These are phyloP conservation scores for Medicago arabica DNA, from an alignment of 306 rosid species.

Conservation along the genomic window DNA sequence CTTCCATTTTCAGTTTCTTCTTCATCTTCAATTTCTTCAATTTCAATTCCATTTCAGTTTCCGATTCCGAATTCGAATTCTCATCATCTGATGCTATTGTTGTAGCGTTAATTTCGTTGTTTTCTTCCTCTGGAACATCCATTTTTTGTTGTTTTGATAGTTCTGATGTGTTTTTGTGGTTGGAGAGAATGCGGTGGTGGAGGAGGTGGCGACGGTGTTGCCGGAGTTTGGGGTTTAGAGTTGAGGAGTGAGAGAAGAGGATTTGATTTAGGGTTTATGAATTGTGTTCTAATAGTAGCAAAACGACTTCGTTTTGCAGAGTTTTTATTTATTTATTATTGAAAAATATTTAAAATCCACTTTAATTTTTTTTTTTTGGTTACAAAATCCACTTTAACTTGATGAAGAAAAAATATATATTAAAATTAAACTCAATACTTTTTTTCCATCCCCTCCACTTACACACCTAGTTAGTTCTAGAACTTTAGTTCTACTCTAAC, in stretches of 20 bases:
- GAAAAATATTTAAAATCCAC: too few relatives aligned
- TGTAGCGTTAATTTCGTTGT: slow-evolving; percentile 4
- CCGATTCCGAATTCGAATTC: background rate
- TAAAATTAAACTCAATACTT: too few relatives aligned
- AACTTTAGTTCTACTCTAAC: too few relatives aligned
- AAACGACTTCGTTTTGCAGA: too few relatives aligned
- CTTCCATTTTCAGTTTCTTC: slow-evolving; percentile 56
- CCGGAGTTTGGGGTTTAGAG: background rate
- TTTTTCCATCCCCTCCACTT: too few relatives aligned
- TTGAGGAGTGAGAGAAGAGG: background rate
- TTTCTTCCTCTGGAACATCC: slow-evolving; percentile 22
- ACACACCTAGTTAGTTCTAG: too few relatives aligned
- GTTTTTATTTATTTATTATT: background rate
- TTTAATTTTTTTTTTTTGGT: too few relatives aligned
- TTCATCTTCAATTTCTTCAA: slow-evolving; percentile 39
- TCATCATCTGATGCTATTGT: background rate
- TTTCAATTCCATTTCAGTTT: background rate
- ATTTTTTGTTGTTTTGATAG: background rate
- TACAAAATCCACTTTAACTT: too few relatives aligned
- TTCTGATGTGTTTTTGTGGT: background rate
- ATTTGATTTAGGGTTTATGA: slow-evolving; percentile 12
- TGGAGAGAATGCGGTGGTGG: background rate
- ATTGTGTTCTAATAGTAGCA: background rate
- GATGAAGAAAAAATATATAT: too few relatives aligned
- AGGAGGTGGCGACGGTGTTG: background rate